Percentiles rank a stretch among this genome's conserved stretches.
Evolutionary conservation across 2,329 filamentous ascomycete species (phyloP).

Genomic region (Hyphodiscus sp.): DNA sequence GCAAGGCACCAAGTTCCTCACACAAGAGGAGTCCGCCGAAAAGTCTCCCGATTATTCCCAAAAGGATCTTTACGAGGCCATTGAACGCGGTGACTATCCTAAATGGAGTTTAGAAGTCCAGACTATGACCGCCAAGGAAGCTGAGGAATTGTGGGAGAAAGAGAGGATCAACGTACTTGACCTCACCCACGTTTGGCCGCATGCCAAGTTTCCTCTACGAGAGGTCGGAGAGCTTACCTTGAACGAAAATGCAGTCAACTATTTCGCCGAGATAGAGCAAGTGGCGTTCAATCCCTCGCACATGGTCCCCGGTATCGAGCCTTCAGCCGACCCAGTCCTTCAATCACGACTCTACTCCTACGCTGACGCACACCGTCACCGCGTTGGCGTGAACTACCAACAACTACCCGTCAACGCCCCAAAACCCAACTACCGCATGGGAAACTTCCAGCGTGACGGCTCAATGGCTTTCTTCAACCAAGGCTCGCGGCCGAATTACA

Average conservation of each 20-base stretch:
- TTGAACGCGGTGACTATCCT: slow-evolving; percentile 44
- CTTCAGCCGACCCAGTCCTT: slow-evolving; percentile 61
- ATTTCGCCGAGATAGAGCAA: slow-evolving; percentile 62
- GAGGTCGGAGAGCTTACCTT: slow-evolving; percentile 20
- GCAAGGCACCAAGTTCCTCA: slow-evolving; percentile 46
- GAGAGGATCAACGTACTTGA: slow-evolving; percentile 44
- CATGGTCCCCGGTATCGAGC: slow-evolving; percentile 58
- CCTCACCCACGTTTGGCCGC: slow-evolving; percentile 48
- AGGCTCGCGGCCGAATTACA: slow-evolving; percentile 40
- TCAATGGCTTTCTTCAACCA: slow-evolving; percentile 38
- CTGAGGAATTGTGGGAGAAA: slow-evolving; percentile 36
- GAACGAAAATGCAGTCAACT: slow-evolving; percentile 38
- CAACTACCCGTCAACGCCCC: slow-evolving; percentile 42
- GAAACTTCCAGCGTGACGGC: slow-evolving; percentile 34
- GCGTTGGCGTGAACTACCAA: slow-evolving; percentile 51
- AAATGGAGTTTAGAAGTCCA: slow-evolving; percentile 51
- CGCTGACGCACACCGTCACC: slow-evolving; percentile 54
- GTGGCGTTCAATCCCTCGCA: slow-evolving; percentile 61
- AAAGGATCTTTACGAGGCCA: slow-evolving; percentile 47
- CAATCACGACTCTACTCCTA: slow-evolving; percentile 65
- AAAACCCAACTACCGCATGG: slow-evolving; percentile 9
- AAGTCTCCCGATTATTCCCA: slow-evolving; percentile 43
- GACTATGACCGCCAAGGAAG: slow-evolving; percentile 43
- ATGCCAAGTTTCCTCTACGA: slow-evolving; percentile 40
- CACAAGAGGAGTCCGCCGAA: slow-evolving; percentile 39